Evolutionary conservation across 768 basidiomycete species (phyloP), one percentile per base, ranked within the genome.

Genomic region (Auricularia cornea): DNA sequence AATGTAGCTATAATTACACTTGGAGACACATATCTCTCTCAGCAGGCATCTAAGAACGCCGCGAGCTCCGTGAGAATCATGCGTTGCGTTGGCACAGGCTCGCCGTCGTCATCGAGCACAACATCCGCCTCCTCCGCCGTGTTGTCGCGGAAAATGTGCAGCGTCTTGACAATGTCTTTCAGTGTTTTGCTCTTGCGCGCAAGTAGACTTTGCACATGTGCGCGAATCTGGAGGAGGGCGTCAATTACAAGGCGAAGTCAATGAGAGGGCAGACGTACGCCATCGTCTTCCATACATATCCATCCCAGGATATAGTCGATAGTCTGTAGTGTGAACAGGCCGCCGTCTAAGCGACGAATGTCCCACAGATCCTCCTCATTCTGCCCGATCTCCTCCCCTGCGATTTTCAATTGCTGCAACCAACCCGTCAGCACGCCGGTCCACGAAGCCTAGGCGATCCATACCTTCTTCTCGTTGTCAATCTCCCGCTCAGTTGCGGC

Each of bases 281-380:
- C 97, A 69, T 98, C 96, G 68, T 98, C 96, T 75, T 99, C 97
- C 94, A 98, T 95, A 62, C 86, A 83, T 30, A 98, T 75, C 97
- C 97, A 99, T 4, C 90, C 94, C 41, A 98, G 75, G 64, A 98
- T 90, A 68, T 95, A 98, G 73, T 98, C 96, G 44, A 93, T 83
- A 20, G 88, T 93, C 70, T 98, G 96, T 8, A 98, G 74, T 1
- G 88, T 89, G 71, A 90, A 94, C 52, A 97, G 75, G 0, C 97
- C 97, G 2, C 87, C 86, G 63, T 97, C 94, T 38, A 98, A 75
- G 62, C 89, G 83, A 33, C 87, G 85, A n/a, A 97, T 77, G 77
- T 98, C 98, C 80, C 87, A 90, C 20, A 81, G 67, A 32, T 92
- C 88, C 68, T 90, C 86, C 64, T 88, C 82, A 33, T 88, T 89